Percentiles rank a stretch among this genome's conserved stretches.
Conservation (phyloP, 2,329 filamentous ascomycete genomes). For the Phaeosphaeriaceae sp. region DNA sequence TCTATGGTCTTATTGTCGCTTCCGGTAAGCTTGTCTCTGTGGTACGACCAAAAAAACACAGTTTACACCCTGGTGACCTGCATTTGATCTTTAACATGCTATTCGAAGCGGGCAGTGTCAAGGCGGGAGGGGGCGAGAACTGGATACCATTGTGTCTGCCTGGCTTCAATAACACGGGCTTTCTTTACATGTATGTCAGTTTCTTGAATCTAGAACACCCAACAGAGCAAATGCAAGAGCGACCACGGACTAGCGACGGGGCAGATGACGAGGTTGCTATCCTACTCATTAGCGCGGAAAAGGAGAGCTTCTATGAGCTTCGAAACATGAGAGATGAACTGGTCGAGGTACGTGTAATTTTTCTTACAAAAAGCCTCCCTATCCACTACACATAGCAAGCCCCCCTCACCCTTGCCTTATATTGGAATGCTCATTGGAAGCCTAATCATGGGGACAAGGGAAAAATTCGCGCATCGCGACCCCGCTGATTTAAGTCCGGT, state of each 20-base stretch:
- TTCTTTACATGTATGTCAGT: slow-evolving; percentile 98
- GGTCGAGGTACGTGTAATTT: slow-evolving; percentile 56
- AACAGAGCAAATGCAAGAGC: slow-evolving; percentile 52
- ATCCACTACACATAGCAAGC: not conserved
- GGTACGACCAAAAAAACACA: slow-evolving; percentile 91
- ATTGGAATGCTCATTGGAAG: too few relatives aligned
- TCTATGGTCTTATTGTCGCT: slow-evolving; percentile 93
- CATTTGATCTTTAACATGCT: slow-evolving; percentile 99
- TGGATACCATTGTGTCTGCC: slow-evolving; percentile 97
- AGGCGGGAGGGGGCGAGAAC: slow-evolving; percentile 91
- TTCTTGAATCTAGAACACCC: slow-evolving; percentile 73
- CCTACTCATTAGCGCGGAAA: slow-evolving; percentile 88
- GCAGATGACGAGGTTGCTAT: slow-evolving; percentile 80
- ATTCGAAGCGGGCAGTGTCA: slow-evolving; percentile 91
- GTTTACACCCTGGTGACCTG: slow-evolving; percentile 90
- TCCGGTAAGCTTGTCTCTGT: slow-evolving; percentile 94
- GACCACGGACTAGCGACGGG: slow-evolving; percentile 43
- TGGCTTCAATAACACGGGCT: slow-evolving; percentile 95
- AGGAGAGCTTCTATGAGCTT: slow-evolving; percentile 91
- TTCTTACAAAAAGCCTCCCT: slow-evolving; percentile 22
- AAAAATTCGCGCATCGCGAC: slow-evolving; percentile 10
- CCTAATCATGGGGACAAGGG: not conserved
- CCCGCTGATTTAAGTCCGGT: slow-evolving; percentile 2
- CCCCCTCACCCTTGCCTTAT: too few relatives aligned
- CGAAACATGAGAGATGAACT: slow-evolving; percentile 71